Evolutionary conservation across 163 green algal genomes (phyloP), one percentile per base, ranked within the genome.

Genomic region (Chloromonas sp.): DNA sequence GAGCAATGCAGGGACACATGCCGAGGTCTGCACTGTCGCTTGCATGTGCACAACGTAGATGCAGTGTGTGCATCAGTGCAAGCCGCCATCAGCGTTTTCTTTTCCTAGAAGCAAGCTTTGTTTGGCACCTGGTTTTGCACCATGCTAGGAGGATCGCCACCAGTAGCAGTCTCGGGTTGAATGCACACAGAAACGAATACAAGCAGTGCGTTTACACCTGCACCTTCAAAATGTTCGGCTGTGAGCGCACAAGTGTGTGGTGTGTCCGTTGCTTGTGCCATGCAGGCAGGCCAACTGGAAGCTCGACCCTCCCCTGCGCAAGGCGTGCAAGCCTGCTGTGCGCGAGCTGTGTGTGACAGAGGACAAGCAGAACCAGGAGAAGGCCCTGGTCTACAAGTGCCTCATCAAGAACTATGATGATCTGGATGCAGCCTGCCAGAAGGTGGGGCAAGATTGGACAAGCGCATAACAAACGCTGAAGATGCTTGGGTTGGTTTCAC

Each of bases 311-410:
- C 87, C 89, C 36, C 88, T 96, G 79, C 92, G 92, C 60, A 92
- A 85, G 70, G 89, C 87, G 0, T 93, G 90, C 90, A 87, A 80
- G 83, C 78, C 57, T 13, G 86, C 89, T 77, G 89, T 93, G 2
- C 60, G 82, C 2, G 84, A 90, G 58, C 80, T 88, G 61, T 91
- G 92, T 74, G 78, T 79, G 0, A 2, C 71, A 0, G 86, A 91
- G 79, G 88, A 92, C 77, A 61, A n/a, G 0, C 70, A 84, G 70
- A 86, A 87, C 74, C 83, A 57, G 60, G 88, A 89, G 84, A 82
- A 86, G 70, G 92, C 88, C 5, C 85, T 89, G n/a, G 92, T 97
- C 60, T 92, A 96, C 84, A 92, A 92, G 85, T 97, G 94, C 91
- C 89, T 97, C 61, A 87, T 95, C 5, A 80, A 87, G 83, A 85